Conservation (phyloP, 2,329 filamentous ascomycete species). For the Verticillium tricorpus region DNA sequence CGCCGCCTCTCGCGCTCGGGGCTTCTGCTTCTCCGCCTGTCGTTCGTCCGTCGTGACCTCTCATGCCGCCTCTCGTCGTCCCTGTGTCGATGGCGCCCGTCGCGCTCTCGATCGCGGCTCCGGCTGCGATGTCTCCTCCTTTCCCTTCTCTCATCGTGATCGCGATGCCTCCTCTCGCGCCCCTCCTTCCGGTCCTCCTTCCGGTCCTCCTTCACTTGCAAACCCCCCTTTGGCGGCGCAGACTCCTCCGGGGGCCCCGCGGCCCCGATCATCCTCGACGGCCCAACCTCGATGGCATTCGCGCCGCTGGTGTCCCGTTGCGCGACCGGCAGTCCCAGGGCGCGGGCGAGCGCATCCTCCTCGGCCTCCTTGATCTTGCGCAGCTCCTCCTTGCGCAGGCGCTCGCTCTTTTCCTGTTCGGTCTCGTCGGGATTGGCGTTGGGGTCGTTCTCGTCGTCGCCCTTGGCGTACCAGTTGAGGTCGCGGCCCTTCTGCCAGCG, state of each 20-base stretch:
- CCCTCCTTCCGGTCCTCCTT: slow-evolving; percentile 16
- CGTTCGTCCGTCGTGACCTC: slow-evolving; percentile 15
- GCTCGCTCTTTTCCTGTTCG: slow-evolving; percentile 51
- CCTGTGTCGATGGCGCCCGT: slow-evolving; percentile 16
- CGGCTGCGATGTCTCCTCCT: slow-evolving; percentile 30
- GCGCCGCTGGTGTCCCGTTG: slow-evolving; percentile 53
- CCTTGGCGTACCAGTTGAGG: slow-evolving; percentile 60
- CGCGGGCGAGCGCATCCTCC: slow-evolving; percentile 81
- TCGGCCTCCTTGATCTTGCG: slow-evolving; percentile 84
- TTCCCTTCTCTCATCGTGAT: slow-evolving; percentile 25
- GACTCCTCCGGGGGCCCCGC: slow-evolving; percentile 16
- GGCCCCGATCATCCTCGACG: slow-evolving; percentile 26
- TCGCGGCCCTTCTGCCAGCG: slow-evolving; percentile 82
- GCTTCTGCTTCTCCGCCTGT: slow-evolving; percentile 12
- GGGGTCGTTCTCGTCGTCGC: slow-evolving; percentile 41
- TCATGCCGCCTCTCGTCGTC: slow-evolving; percentile 17
- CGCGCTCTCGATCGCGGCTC: slow-evolving; percentile 23
- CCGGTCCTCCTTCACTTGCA: slow-evolving; percentile 14
- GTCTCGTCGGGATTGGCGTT: slow-evolving; percentile 51
- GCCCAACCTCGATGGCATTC: slow-evolving; percentile 64
- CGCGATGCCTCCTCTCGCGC: slow-evolving; percentile 23
- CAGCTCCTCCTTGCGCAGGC: slow-evolving; percentile 71
- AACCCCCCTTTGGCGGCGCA: slow-evolving; percentile 17
- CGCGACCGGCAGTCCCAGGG: slow-evolving; percentile 73
- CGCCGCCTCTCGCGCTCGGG: slow-evolving; percentile 3